Conservation (phyloP, 805 yeast genomes). For the Saccharomyces mikatae region DNA sequence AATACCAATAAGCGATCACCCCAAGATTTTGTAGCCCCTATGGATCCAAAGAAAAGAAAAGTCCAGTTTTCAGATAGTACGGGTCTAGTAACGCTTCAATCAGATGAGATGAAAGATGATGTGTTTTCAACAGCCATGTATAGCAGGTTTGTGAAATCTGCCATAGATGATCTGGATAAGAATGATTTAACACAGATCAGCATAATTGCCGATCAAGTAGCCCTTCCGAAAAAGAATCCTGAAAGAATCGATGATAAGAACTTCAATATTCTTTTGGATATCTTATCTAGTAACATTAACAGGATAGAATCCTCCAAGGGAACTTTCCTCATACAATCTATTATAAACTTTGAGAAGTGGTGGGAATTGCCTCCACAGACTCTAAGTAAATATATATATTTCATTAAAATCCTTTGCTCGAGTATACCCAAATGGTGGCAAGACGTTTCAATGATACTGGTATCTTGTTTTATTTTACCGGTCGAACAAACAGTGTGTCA, state of each 20-base stretch:
- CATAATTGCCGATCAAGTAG: conserved; percentile 51
- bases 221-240: conserved; percentile 41
- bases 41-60: conserved; percentile 25
- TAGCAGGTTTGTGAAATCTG: conserved; percentile 48
- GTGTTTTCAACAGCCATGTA: conserved; percentile 32
- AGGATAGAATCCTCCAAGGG: conserved; percentile 51
- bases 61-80: conserved; percentile 24
- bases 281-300: conserved; percentile 56
- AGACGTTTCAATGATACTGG: conserved; percentile 66
- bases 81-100: conserved; percentile 14
- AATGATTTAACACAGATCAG: conserved; percentile 50
- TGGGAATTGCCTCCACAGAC: conserved; percentile 39
- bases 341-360: conserved; percentile 59
- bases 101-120: conserved; percentile 9
- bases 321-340: conserved; percentile 46
- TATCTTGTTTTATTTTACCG: conserved; percentile 46
- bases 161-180: conserved; percentile 60
- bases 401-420: conserved; percentile 70
- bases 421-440: conserved; percentile 86
- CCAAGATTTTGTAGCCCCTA: conserved; percentile 7
- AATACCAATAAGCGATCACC: conserved; percentile 20
- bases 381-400: conserved; percentile 53
- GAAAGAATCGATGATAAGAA: conserved; percentile 49
- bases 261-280: conserved; percentile 46
- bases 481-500: conserved; percentile 33